Percentiles rank a stretch among this genome's conserved stretches.
These are phyloP conservation scores for Oryza longistaminata DNA, from an alignment of 176 grass and related monocot genomes.

Conservation along the genomic window DNA sequence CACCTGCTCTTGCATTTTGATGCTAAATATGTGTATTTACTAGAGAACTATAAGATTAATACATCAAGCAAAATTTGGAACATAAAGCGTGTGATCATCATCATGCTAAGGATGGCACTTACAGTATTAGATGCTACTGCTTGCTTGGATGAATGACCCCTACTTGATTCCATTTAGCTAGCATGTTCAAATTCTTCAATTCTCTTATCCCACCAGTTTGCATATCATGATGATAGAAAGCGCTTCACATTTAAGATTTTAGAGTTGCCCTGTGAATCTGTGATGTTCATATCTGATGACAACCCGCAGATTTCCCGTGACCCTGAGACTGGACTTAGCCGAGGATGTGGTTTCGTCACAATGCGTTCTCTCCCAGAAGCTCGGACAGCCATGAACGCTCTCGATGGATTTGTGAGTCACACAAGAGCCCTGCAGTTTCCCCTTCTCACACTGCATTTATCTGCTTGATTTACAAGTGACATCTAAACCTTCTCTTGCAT, in stretches of 20 bases:
- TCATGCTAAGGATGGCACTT: too few species aligned
- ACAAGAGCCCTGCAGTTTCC: not conserved
- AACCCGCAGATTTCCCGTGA: slow-evolving; percentile 55
- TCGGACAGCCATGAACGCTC: slow-evolving; percentile 51
- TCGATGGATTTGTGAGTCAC: slow-evolving; percentile 67
- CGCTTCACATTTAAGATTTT: not conserved
- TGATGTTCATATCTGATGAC: slow-evolving; percentile 8
- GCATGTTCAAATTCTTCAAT: not conserved
- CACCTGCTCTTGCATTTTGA: not conserved
- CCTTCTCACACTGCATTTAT: not conserved
- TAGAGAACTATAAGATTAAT: not conserved
- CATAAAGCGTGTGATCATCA: too few species aligned
- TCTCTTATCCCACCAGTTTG: not conserved
- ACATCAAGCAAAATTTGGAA: not conserved
- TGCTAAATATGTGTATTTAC: not conserved
- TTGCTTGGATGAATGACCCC: not conserved
- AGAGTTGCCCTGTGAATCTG: not conserved
- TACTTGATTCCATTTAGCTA: slow-evolving; percentile 3
- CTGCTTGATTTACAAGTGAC: not conserved
- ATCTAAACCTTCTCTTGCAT: not conserved
- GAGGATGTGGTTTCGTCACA: slow-evolving; percentile 67
- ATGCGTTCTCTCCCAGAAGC: slow-evolving; percentile 70
- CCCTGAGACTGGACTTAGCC: slow-evolving; percentile 59
- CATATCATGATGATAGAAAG: not conserved
- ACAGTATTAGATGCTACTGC: not conserved